Evolutionary conservation across 495 filamentous ascomycete genomes (phyloP).

Genomic region (Chlorociboria aeruginascens): DNA sequence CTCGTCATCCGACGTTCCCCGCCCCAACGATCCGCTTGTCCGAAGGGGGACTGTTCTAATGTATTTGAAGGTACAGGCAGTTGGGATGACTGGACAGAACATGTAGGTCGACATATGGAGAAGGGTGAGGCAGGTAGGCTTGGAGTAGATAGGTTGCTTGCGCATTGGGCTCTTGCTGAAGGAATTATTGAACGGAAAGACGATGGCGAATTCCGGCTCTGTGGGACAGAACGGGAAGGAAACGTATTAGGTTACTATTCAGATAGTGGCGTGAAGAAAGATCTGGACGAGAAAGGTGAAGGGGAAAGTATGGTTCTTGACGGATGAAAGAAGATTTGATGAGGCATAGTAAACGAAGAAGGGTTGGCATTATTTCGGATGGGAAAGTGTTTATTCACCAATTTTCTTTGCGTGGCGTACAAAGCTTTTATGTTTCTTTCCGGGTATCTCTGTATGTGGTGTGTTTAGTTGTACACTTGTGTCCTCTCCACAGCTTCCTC

Average conservation of each 20-base stretch:
- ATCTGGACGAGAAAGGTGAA: slow-evolving; percentile 3
- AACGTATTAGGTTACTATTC: slow-evolving; percentile 15
- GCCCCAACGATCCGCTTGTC: slow-evolving; percentile 57
- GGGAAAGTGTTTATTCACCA: neutral
- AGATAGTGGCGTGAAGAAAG: slow-evolving; percentile 13
- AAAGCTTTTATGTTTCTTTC: no score
- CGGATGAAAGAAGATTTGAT: neutral
- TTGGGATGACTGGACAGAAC: slow-evolving; percentile 87
- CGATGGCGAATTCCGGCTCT: slow-evolving; percentile 37
- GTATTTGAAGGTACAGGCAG: slow-evolving; percentile 57
- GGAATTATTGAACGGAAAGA: slow-evolving; percentile 43
- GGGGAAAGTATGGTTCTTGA: slow-evolving; percentile 12
- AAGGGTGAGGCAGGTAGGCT: slow-evolving; percentile 39
- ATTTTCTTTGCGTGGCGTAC: no score
- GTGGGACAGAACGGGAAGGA: slow-evolving; percentile 20
- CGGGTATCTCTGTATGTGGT: no score
- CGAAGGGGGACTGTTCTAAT: slow-evolving; percentile 51
- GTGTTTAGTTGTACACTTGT: no score
- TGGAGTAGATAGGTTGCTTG: slow-evolving; percentile 37
- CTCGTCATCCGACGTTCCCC: slow-evolving; percentile 52
- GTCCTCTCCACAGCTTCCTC: no score
- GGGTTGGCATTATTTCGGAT: neutral
- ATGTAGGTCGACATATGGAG: slow-evolving; percentile 85
- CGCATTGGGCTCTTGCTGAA: slow-evolving; percentile 43
- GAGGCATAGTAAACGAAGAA: neutral